Evolutionary conservation across 75 land plant species (phyloP).

Genomic region (Pinus albicaulis): DNA sequence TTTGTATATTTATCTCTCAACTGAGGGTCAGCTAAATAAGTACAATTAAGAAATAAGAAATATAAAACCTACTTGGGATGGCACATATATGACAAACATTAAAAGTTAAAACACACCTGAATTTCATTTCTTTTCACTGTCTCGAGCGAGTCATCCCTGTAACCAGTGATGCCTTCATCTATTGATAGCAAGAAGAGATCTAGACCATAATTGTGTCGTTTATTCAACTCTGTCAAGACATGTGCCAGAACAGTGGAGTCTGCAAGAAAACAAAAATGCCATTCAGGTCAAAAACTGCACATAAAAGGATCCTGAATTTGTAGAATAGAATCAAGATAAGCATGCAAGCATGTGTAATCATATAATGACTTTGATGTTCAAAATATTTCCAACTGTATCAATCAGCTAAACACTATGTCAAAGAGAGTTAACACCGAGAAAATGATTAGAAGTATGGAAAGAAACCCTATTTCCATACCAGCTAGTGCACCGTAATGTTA

Average conservation of each 20-base stretch:
- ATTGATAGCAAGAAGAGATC: conserved; percentile 92
- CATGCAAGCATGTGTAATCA: neutral
- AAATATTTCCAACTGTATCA: neutral
- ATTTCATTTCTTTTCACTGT: conserved; percentile 98
- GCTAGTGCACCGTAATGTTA: neutral
- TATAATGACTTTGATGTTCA: neutral
- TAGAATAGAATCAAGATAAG: conserved; percentile 2
- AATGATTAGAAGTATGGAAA: neutral
- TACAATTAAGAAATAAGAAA: neutral
- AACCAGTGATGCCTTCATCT: conserved; percentile 98
- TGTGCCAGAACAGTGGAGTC: conserved; percentile 98
- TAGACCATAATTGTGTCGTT: conserved; percentile 80
- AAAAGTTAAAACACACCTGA: conserved; percentile 48
- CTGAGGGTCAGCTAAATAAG: neutral
- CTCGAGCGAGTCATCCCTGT: conserved; percentile 98
- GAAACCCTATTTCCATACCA: neutral
- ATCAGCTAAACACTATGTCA: neutral
- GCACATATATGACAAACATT: neutral
- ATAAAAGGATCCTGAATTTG: neutral
- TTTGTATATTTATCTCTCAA: neutral
- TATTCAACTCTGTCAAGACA: conserved; percentile 79
- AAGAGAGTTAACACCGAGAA: too few relatives aligned
- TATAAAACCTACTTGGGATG: neutral
- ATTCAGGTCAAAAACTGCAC: neutral
- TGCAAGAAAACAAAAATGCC: conserved; percentile 33